A percentile compares a stretch with the other conserved stretches of the same genome.
Conservation (phyloP, 176 grass and related monocot genomes). For the Triticum turgidum region DNA sequence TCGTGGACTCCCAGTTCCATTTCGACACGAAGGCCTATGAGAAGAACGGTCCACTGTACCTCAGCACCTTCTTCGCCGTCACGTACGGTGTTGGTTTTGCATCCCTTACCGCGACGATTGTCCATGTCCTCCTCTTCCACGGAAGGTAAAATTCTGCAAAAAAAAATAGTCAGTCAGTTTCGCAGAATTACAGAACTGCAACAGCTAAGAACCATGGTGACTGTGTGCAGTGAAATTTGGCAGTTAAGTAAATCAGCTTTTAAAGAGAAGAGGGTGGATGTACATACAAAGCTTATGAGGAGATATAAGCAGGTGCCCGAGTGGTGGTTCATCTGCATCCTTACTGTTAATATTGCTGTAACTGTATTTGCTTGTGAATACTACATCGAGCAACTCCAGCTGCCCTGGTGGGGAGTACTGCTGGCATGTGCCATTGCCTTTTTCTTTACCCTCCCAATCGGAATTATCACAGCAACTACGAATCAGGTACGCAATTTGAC, state of each 20-base stretch:
- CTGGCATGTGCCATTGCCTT: slow-evolving; percentile 77
- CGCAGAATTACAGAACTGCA: background rate
- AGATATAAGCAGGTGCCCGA: slow-evolving; percentile 79
- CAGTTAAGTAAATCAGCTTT: slow-evolving; percentile 90
- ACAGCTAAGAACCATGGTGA: background rate
- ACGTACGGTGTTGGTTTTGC: slow-evolving; percentile 87
- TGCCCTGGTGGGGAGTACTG: slow-evolving; percentile 97
- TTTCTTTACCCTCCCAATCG: slow-evolving; percentile 87
- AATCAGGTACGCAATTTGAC: slow-evolving; percentile 56
- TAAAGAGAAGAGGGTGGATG: slow-evolving; percentile 63
- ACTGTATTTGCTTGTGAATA: slow-evolving; percentile 92
- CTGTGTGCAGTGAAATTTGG: slow-evolving; percentile 65
- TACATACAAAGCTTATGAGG: slow-evolving; percentile 88
- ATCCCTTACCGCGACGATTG: slow-evolving; percentile 72
- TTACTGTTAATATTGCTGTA: slow-evolving; percentile 51
- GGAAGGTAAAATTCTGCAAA: slow-evolving; percentile 60
- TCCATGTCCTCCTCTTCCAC: slow-evolving; percentile 86
- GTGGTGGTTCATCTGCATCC: slow-evolving; percentile 90
- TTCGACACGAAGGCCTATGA: slow-evolving; percentile 68
- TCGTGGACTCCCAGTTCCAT: slow-evolving; percentile 74
- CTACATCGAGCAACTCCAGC: slow-evolving; percentile 89
- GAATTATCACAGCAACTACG: slow-evolving; percentile 92
- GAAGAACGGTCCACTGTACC: slow-evolving; percentile 64
- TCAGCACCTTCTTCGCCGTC: slow-evolving; percentile 81
- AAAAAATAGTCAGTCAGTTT: background rate